phyloP scores from a whole-genome alignment of 139 green algal species.

The Pseudopediastrum boryanum region DNA sequence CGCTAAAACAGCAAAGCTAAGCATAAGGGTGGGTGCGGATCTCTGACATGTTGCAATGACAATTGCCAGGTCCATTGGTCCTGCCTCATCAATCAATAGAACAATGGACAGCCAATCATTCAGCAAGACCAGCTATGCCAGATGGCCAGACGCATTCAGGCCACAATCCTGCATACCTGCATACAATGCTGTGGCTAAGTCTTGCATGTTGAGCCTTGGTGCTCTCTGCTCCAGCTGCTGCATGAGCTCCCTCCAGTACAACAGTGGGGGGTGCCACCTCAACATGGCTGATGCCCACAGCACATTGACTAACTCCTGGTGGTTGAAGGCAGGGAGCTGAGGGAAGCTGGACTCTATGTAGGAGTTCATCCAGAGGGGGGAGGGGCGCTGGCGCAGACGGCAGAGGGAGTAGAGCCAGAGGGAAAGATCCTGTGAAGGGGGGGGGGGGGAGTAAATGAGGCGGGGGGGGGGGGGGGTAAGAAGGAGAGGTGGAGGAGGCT shows the following conservation, averaged over 20 bases:
- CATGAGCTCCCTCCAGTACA: conserved; percentile 29
- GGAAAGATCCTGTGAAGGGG: conserved; percentile 24
- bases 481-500: background rate
- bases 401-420: conserved; percentile 40
- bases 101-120: too few species aligned
- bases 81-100: too few species aligned
- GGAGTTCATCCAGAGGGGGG: conserved; percentile 20
- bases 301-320: conserved; percentile 24
- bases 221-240: conserved; percentile 1
- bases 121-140: too few species aligned
- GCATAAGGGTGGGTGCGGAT: too few species aligned
- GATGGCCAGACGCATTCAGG: too few species aligned
- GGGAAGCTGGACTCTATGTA: conserved; percentile 11
- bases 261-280: conserved; percentile 27
- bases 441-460: background rate
- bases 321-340: conserved; percentile 6
- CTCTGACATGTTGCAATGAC: too few species aligned
- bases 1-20: too few species aligned
- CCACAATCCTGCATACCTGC: conserved; percentile 27
- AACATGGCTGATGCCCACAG: conserved; percentile 27
- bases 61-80: too few species aligned
- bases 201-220: conserved; percentile 11
- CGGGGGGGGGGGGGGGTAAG: too few species aligned
- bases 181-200: conserved; percentile 25
- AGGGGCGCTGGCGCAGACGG: conserved; percentile 26